phyloP scores from a whole-genome alignment of 345 rosid species.

The Punica granatum region DNA sequence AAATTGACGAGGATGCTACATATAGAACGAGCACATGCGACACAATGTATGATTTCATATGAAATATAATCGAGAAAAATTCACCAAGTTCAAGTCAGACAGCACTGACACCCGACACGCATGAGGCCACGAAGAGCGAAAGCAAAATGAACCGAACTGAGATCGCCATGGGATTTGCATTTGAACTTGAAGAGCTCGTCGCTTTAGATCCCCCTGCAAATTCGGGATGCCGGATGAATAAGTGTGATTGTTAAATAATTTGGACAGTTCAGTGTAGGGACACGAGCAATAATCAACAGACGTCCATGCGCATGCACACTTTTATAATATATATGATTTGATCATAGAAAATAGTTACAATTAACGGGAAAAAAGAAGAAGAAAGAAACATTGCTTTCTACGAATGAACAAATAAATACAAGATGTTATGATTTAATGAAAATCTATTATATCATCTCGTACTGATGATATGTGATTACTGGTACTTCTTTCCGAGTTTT shows the following conservation, averaged over 20 bases:
- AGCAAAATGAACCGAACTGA: slow-evolving; percentile 16
- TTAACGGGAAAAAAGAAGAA: too few species aligned
- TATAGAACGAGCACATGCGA: not conserved
- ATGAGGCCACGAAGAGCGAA: slow-evolving; percentile 17
- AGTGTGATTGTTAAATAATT: not conserved
- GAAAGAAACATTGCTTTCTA: too few species aligned
- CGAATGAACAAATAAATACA: too few species aligned
- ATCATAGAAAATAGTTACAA: too few species aligned
- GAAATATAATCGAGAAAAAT: not conserved
- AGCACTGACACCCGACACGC: slow-evolving; percentile 11
- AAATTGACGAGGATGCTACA: not conserved
- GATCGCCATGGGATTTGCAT: not conserved
- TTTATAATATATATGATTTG: too few species aligned
- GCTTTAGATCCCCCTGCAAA: slow-evolving; percentile 13
- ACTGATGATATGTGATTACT: too few species aligned
- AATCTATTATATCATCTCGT: too few species aligned
- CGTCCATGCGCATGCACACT: too few species aligned
- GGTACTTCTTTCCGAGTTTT: too few species aligned
- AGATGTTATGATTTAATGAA: too few species aligned
- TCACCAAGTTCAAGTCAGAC: slow-evolving; percentile 12
- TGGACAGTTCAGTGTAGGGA: not conserved
- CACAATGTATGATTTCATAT: not conserved
- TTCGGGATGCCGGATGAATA: not conserved
- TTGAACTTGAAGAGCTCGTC: not conserved
- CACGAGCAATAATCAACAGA: too few species aligned